phyloP scores from a whole-genome alignment of 305 asterid species.

The Solanum hybrid region DNA sequence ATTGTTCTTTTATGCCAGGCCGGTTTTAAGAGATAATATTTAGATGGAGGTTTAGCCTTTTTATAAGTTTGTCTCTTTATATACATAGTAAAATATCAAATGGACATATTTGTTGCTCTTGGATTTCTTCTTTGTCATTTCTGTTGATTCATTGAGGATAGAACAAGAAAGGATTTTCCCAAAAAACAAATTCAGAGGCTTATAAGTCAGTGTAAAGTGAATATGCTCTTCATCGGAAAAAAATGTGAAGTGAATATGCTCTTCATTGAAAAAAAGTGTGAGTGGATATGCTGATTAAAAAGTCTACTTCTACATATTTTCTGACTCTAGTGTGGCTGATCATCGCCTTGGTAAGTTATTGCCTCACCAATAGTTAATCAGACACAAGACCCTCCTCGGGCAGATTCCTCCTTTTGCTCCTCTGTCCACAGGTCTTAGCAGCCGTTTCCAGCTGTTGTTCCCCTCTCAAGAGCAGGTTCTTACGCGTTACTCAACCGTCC shows the following conservation, averaged over 20 bases:
- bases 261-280: neutral
- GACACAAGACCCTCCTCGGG: neutral
- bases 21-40: neutral
- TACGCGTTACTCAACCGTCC: neutral
- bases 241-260: neutral
- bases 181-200: neutral
- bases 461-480: neutral
- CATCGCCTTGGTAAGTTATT: neutral
- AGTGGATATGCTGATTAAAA: neutral
- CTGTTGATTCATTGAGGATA: neutral
- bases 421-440: neutral
- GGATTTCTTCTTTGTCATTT: neutral
- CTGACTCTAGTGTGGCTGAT: neutral
- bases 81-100: neutral
- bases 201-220: neutral
- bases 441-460: neutral
- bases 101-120: neutral
- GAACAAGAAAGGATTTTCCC: neutral
- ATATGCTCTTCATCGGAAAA: neutral
- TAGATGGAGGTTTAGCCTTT: neutral
- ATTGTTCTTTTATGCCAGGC: neutral
- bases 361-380: neutral
- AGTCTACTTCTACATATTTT: neutral
- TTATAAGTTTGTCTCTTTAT: neutral
- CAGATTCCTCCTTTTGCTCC: neutral